Conservation (phyloP, 805 yeast genomes). For the Saccharomycopsis selenospora region DNA sequence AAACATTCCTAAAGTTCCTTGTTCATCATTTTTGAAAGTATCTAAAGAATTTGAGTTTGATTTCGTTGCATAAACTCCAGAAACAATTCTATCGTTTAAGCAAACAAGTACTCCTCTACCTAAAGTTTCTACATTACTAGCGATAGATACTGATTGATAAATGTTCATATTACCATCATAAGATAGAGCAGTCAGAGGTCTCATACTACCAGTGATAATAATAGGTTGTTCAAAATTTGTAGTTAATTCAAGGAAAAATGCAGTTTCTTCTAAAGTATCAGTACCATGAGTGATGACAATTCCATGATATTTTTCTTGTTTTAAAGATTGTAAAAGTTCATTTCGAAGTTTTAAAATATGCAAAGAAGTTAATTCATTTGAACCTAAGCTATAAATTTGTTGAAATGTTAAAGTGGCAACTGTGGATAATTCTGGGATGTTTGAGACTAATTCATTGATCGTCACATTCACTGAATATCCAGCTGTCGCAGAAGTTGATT, state of each 20-base stretch:
- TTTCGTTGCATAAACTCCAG: slow-evolving; percentile 65
- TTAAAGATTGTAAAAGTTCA: slow-evolving; percentile 11
- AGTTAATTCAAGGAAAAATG: slow-evolving; percentile 42
- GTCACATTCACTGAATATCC: slow-evolving; percentile 20
- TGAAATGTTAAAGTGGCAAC: slow-evolving; percentile 18
- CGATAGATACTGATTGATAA: slow-evolving; percentile 61
- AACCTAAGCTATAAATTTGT: slow-evolving; percentile 20
- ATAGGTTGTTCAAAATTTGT: slow-evolving; percentile 41
- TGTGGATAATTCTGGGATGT: slow-evolving; percentile 18
- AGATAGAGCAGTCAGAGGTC: slow-evolving; percentile 63
- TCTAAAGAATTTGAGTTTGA: slow-evolving; percentile 65
- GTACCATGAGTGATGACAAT: slow-evolving; percentile 45
- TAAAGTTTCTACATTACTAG: slow-evolving; percentile 42
- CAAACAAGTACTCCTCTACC: slow-evolving; percentile 60
- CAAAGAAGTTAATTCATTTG: slow-evolving; percentile 18
- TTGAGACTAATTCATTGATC: slow-evolving; percentile 15
- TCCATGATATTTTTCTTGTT: slow-evolving; percentile 32
- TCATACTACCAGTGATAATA: slow-evolving; percentile 67
- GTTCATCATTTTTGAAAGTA: slow-evolving; percentile 60
- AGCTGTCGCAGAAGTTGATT: slow-evolving; percentile 17
- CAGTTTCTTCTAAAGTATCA: slow-evolving; percentile 43
- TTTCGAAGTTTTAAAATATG: slow-evolving; percentile 17
- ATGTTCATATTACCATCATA: slow-evolving; percentile 71
- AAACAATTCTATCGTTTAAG: slow-evolving; percentile 58
- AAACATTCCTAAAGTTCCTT: slow-evolving; percentile 64